Base-by-base conservation (phyloP, 208 protist species). In the Leishmania martiniquensis region DNA sequence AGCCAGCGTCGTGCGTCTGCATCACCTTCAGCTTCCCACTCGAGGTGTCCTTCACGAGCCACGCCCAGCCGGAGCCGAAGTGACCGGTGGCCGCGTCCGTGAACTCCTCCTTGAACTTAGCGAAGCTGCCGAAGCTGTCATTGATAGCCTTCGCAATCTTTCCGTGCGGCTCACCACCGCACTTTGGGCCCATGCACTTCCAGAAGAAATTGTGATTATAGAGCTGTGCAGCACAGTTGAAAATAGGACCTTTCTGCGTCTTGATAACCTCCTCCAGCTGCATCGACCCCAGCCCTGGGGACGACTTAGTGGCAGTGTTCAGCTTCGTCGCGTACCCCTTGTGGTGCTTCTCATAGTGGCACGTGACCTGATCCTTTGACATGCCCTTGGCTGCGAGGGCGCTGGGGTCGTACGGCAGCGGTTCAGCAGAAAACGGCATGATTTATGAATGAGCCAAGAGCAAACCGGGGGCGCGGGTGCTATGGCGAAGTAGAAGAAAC, bases 201-300 rank as follows among this genome's bases (percentile, higher is more conserved):
- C 97, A 99, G 91, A 96, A 98, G 86, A 98, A 98, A 85, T 94
- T 92, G 87, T 98, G 97, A 85, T 98, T 99, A 82, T 88, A 99
- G 77, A 97, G 86, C 90, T 99, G 97, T 42, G 95, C 96, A 22
- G 97, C 94, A 32, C 87, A 86, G 87, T 99, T 99, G 91, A 97
- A 98, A 42, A 91, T 80, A 60, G 88, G 86, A 66, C 93, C 95
- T 80, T 94, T 96, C 68, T 78, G 74, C 15, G 88, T 91, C 79
- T 86, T 89, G 80, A 98, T 94, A 42, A 98, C 83, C 82, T 98
- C 90, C 76, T 94, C 84, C 55, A 99, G 49, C 37, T 80, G 87
- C 86, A 97, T 98, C 52, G 54, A 65, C 39, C 79, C 87, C 22
- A 97, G 81, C 39, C 75, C 83, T 6, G 93, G 75, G 77, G 95